A percentile compares a stretch with the other conserved stretches of the same genome.
phyloP scores from a whole-genome alignment of 805 yeast species.

The Grigorovia transvaalensis region DNA sequence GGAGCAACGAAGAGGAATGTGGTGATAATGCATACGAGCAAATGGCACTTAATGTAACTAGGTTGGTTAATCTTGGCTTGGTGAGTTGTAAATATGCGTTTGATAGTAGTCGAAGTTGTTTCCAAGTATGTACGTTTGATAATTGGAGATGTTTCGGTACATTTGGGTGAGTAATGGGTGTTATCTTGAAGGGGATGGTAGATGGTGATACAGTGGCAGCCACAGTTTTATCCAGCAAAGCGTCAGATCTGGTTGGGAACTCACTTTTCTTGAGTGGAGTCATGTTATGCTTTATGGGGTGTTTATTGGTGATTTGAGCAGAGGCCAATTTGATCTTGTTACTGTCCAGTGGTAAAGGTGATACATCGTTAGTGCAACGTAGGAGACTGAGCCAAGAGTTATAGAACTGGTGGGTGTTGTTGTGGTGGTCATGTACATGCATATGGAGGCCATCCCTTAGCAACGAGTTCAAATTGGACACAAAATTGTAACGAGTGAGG shows the following conservation, averaged over 20 bases:
- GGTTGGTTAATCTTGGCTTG: constrained; percentile 77
- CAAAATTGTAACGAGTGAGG: not conserved
- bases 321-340: not conserved
- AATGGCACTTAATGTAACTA: constrained; percentile 84
- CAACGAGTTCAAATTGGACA: not conserved
- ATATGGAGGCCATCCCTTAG: not conserved
- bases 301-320: not conserved
- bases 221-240: not conserved
- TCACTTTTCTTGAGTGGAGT: not conserved
- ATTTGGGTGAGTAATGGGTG: not conserved
- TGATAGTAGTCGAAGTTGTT: not conserved
- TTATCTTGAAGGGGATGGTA: not conserved
- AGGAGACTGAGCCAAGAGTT: not conserved
- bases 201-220: not conserved
- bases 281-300: not conserved
- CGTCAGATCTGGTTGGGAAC: not conserved
- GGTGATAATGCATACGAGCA: constrained; percentile 93
- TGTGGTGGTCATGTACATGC: not conserved
- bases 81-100: constrained; percentile 63
- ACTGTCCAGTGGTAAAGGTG: not conserved
- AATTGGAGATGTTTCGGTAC: not conserved
- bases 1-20: constrained; percentile 58
- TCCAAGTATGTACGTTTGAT: not conserved
- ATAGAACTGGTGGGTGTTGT: not conserved
- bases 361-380: not conserved